Percentiles rank a stretch among this genome's conserved stretches.
Conservation (phyloP, 371 early-diverging fungal genomes). For the Rhizopus sp. region DNA sequence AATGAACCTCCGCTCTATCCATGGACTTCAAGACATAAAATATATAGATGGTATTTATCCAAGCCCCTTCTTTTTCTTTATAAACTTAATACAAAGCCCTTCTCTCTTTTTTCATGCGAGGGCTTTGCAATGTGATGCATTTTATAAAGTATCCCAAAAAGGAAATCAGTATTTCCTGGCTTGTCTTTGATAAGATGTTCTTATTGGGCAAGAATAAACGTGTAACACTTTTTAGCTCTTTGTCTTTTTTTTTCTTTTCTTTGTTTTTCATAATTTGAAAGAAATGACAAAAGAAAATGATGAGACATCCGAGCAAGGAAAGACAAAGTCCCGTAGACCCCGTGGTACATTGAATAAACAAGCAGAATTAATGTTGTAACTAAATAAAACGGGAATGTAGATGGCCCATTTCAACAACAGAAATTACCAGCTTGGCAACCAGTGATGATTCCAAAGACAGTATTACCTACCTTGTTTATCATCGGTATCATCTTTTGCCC, state of each 20-base stretch:
- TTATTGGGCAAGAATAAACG: too few species aligned
- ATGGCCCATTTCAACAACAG: slow-evolving; percentile 97
- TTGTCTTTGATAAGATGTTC: too few species aligned
- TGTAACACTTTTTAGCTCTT: neutral
- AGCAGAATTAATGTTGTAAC: neutral
- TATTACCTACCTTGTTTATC: slow-evolving; percentile 88
- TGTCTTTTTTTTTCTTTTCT: slow-evolving; percentile 1
- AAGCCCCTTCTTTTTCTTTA: too few species aligned
- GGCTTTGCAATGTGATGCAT: too few species aligned
- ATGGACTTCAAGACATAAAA: too few species aligned
- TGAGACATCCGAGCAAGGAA: neutral
- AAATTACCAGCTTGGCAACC: slow-evolving; percentile 98
- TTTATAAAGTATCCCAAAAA: too few species aligned
- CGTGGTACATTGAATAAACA: slow-evolving; percentile 4
- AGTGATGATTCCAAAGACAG: slow-evolving; percentile 92
- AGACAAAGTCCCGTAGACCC: slow-evolving; percentile 6
- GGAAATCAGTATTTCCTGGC: too few species aligned
- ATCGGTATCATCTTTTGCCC: slow-evolving; percentile 93
- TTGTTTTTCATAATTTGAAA: neutral
- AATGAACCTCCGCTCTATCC: too few species aligned
- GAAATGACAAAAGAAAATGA: slow-evolving; percentile 6
- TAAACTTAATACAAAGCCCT: too few species aligned
- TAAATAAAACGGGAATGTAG: slow-evolving; percentile 27
- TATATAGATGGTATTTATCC: too few species aligned
- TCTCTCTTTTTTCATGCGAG: too few species aligned